Evolutionary conservation across 345 rosid genomes (phyloP), one percentile per base, ranked within the genome.

Genomic region (Dimocarpus longan): DNA sequence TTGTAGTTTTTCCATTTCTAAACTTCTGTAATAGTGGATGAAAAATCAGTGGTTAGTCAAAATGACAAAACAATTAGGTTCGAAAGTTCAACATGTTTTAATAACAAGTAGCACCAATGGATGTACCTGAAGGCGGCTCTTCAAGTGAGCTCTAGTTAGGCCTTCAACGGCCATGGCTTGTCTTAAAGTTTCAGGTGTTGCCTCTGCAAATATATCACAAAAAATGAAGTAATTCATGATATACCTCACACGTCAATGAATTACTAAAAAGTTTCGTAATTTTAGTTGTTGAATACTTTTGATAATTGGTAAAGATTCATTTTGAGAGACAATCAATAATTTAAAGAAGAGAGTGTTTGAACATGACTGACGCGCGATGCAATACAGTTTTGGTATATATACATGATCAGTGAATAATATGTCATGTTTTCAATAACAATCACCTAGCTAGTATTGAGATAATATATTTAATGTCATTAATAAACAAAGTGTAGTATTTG

Each of bases 61-160:
- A 72, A 54, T 77, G 22, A 15, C 16, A 19, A 54, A 54, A 54
- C 59, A 16, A 54, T 15, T 54, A 5, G 16, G 59, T 2, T 48
- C 2, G 54, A 46, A 32, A 32, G 1, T 32, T 32, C 37, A 32
- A 32, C 37, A 32, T 32, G 37, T 32, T 32, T 32, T 2, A 32
- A 32, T 46, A 8, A 9, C 3, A 42, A 42, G 1, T 42, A 42
- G 44, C 44, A 42, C 8, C 44, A 42, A 42, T 42, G 69, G 71
- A 76, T 48, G 68, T 16, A 83, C 83, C 68, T 83, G 85, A 7
- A 86, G 79, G 48, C 84, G 87, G 70, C 87, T 84, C 75, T 86
- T 84, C 8, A 86, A 32, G 37, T 32, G 37, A 32, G 2, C 37
- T 32, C 37, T 32, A 32, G 37, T 32, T 32, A 32, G 37, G 37